Conservation (phyloP, 2,329 filamentous ascomycete genomes). For the Rhexocercosporidium sp. region DNA sequence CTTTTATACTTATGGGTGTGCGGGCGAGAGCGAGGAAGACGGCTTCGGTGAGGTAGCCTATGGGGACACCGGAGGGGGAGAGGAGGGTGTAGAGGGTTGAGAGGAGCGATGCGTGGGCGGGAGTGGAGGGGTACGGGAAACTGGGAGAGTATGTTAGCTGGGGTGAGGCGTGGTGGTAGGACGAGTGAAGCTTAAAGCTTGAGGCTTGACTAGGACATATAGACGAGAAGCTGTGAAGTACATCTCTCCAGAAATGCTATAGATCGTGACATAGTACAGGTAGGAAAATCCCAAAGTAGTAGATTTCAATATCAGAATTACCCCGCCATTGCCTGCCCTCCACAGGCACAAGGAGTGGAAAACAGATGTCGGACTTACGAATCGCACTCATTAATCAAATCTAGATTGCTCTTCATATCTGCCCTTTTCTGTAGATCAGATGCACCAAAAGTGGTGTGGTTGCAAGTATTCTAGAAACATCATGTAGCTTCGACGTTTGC, state of each 20-base stretch:
- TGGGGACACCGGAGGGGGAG: slow-evolving; percentile 66
- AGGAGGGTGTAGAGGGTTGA: slow-evolving; percentile 70
- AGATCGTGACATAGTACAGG: not conserved
- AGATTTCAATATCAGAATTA: slow-evolving; percentile 3
- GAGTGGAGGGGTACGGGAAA: slow-evolving; percentile 72
- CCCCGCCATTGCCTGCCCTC: slow-evolving; percentile 14
- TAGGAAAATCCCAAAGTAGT: not conserved
- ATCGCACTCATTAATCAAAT: slow-evolving; percentile 60
- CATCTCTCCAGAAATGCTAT: not conserved
- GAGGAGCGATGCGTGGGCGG: slow-evolving; percentile 58
- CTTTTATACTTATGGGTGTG: slow-evolving; percentile 56
- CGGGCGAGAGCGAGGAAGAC: slow-evolving; percentile 56
- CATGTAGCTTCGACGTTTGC: not conserved
- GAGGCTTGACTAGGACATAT: no score
- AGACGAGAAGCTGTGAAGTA: not conserved
- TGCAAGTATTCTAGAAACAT: not conserved
- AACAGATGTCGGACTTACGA: slow-evolving; percentile 49
- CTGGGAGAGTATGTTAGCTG: slow-evolving; percentile 48
- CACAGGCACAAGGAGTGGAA: not conserved
- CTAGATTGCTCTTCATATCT: slow-evolving; percentile 49
- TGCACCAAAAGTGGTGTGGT: not conserved
- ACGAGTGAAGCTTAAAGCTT: not conserved
- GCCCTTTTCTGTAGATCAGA: not conserved
- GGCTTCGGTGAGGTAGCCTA: slow-evolving; percentile 64
- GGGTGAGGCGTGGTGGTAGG: not conserved